These are phyloP conservation scores for Penstemon newberryi DNA, from an alignment of 257 asterid species.

Conservation along the genomic window DNA sequence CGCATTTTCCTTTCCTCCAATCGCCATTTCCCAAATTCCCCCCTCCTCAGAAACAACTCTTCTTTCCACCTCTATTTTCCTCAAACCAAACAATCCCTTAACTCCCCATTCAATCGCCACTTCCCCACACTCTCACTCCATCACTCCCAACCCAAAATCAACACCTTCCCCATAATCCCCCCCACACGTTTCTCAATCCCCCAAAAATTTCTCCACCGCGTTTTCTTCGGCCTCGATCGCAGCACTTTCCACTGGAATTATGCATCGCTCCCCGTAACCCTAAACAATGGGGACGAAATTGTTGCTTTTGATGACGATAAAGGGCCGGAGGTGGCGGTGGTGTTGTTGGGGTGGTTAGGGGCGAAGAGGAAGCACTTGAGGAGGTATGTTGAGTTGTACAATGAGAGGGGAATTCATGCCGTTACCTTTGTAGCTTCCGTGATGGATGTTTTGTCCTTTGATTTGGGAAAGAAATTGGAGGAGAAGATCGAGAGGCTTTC, in stretches of 20 bases:
- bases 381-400: constrained; percentile 69
- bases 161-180: constrained; percentile 24
- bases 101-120: constrained; percentile 2
- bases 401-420: constrained; percentile 63
- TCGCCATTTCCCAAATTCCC: not conserved
- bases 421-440: constrained; percentile 75
- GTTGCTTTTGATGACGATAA: constrained; percentile 13
- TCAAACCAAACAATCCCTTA: not conserved
- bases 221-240: constrained; percentile 34
- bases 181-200: constrained; percentile 30
- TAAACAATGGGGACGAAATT: constrained; percentile 10
- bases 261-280: constrained; percentile 22
- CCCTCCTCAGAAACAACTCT: not conserved
- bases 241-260: constrained; percentile 45
- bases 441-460: constrained; percentile 64
- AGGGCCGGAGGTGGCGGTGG: constrained; percentile 68
- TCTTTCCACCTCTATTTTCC: not conserved
- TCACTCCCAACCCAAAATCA: constrained; percentile 18
- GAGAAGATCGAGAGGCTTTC: constrained; percentile 54
- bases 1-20: constrained; percentile 37
- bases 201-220: constrained; percentile 31
- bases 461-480: constrained; percentile 68
- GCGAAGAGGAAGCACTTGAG: constrained; percentile 68
- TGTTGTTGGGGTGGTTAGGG: constrained; percentile 89
- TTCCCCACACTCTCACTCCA: constrained; percentile 28